A percentile compares a stretch with the other conserved stretches of the same genome.
Conservation (phyloP, 306 rosid species). For the Amphicarpaea edgeworthii region DNA sequence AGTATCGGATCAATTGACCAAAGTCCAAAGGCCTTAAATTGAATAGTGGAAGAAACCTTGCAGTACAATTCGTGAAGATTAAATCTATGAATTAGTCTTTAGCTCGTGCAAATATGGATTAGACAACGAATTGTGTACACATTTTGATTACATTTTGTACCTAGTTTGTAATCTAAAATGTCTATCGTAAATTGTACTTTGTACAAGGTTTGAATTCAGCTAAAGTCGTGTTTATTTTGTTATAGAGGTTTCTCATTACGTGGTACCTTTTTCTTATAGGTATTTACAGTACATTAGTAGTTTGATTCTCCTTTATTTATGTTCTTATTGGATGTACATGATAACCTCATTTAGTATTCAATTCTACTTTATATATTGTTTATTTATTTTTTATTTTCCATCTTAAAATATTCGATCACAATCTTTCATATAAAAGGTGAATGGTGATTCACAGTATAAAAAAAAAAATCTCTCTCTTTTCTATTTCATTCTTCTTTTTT, state of each 20-base stretch:
- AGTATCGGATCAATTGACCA: background rate
- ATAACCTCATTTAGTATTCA: too few relatives aligned
- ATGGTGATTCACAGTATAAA: too few relatives aligned
- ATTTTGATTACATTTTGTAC: background rate
- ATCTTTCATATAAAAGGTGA: too few relatives aligned
- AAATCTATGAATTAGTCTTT: background rate
- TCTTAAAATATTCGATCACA: too few relatives aligned
- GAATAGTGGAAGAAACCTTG: background rate
- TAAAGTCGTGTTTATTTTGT: background rate
- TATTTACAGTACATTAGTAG: background rate
- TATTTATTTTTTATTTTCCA: too few relatives aligned
- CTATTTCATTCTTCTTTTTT: too few relatives aligned
- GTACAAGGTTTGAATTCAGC: conserved; percentile 9
- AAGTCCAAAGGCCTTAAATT: background rate
- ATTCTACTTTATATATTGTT: background rate
- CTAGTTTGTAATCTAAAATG: background rate
- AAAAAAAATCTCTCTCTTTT: too few relatives aligned
- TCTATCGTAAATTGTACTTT: background rate
- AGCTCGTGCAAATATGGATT: background rate
- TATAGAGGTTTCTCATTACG: background rate
- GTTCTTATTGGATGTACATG: background rate
- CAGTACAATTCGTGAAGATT: background rate
- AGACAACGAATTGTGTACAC: conserved; percentile 7
- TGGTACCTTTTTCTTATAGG: background rate
- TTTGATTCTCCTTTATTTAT: background rate